Base-by-base conservation (phyloP, 441 rosid genomes). In the Pelargonium fulgidum region DNA sequence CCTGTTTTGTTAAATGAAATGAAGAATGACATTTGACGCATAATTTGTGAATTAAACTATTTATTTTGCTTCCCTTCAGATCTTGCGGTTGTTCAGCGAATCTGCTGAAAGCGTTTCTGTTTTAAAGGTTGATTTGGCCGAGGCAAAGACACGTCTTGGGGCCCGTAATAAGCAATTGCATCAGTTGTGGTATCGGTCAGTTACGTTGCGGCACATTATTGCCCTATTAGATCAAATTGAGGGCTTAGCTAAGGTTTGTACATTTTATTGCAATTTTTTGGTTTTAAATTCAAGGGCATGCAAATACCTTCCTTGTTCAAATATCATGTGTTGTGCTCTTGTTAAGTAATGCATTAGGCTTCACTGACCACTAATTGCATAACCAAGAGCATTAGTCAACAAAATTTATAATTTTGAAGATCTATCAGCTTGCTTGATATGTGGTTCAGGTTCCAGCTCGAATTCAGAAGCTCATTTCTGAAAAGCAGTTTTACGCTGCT, bases 131-230 rank as follows among this genome's bases (percentile, higher is more conserved):
- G 93, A 92, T 84, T 90, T 95, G 86, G 85, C 88, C 64, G 99
- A 95, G 56, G 90, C 98, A 64, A 92, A 92, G 87, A 81, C 75
- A 85, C 76, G 81, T 67, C 93, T 95, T 81, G 93, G 97, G 72
- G 74, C 86, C 63, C 87, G 96, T 76, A 95, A 84, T 80, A 95
- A 92, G 83, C 99, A 95, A 66, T 84, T 95, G 86, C 98, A 95
- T 81, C 99, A 95, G 78, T 74, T 95, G 71, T 95, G 98, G 99
- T 95, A 89, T 83, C 96, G 99, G 59, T 95, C 99, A 75, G 99
- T 92, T 72, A 95, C 99, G 9, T 79, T 95, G 80, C 89, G 99
- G 45, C 98, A 92, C 83, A 90, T 95, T 71, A 95, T 95, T 79
- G 76, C 97, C 33, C 83, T 90, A 68, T 78, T 95, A 79, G 98